phyloP scores from a whole-genome alignment of 345 rosid genomes.

The Microcos paniculata region DNA sequence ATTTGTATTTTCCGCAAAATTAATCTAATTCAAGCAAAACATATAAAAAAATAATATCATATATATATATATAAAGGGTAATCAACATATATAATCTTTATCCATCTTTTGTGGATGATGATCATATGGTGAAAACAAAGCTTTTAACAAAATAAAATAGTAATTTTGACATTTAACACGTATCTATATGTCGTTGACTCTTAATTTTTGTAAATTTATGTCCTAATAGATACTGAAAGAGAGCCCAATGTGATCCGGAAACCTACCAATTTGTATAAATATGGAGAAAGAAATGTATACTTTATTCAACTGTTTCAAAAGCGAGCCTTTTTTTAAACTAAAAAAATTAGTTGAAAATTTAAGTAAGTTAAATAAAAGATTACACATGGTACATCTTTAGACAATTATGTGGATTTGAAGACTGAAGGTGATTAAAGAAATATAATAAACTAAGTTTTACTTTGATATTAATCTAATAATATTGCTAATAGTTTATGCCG shows the following conservation, averaged over 20 bases:
- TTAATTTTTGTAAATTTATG: neutral
- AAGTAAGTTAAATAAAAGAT: neutral
- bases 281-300: neutral
- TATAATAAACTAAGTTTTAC: neutral
- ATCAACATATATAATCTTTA: too few relatives aligned
- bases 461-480: neutral
- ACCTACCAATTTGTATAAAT: neutral
- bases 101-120: too few relatives aligned
- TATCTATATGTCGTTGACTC: neutral
- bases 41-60: too few relatives aligned
- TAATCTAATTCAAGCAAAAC: too few relatives aligned
- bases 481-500: neutral
- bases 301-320: neutral
- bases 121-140: too few relatives aligned
- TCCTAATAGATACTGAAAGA: neutral
- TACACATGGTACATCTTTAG: neutral
- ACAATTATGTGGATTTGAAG: neutral
- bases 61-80: too few relatives aligned
- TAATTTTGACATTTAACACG: neutral
- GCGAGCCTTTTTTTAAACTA: neutral
- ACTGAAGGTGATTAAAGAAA: neutral
- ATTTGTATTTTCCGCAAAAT: too few relatives aligned
- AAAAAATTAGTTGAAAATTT: neutral
- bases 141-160: neutral
- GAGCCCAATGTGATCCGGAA: neutral